phyloP scores from a whole-genome alignment of 2,329 filamentous ascomycete genomes.

The Aaosphaeria pasadenensis region DNA sequence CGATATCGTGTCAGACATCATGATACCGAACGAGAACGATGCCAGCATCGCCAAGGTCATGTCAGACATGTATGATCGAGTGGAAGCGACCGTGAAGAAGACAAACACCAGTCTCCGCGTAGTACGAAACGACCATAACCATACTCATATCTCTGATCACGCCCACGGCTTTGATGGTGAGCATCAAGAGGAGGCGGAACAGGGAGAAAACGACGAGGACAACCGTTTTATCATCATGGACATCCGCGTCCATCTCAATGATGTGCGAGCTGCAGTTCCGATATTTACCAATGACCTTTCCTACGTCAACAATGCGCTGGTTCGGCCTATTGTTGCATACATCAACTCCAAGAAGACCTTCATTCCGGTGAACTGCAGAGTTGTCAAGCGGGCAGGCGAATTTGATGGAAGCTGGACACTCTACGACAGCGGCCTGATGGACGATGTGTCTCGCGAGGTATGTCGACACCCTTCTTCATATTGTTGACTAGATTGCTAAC shows the following conservation, averaged over 20 bases:
- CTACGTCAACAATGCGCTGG: slow-evolving; percentile 93
- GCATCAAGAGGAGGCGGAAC: slow-evolving; percentile 5
- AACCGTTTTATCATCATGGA: slow-evolving; percentile 89
- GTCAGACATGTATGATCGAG: slow-evolving; percentile 93
- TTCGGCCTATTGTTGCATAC: slow-evolving; percentile 94
- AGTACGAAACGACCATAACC: slow-evolving; percentile 18
- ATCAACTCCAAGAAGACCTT: slow-evolving; percentile 95
- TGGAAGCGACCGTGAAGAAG: slow-evolving; percentile 86
- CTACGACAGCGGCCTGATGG: slow-evolving; percentile 90
- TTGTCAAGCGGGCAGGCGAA: slow-evolving; percentile 83
- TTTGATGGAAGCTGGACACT: slow-evolving; percentile 96
- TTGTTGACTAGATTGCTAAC: slow-evolving; percentile 1
- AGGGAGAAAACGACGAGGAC: slow-evolving; percentile 47
- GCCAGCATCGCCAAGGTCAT: slow-evolving; percentile 91
- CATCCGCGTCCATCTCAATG: slow-evolving; percentile 89
- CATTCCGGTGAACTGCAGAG: slow-evolving; percentile 90
- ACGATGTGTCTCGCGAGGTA: slow-evolving; percentile 83
- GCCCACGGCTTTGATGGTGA: slow-evolving; percentile 25
- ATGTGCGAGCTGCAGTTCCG: slow-evolving; percentile 88
- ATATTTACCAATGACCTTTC: slow-evolving; percentile 89
- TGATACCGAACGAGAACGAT: slow-evolving; percentile 85
- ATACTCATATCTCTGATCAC: slow-evolving; percentile 43
- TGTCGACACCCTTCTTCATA: background rate
- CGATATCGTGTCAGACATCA: slow-evolving; percentile 92
- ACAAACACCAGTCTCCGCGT: slow-evolving; percentile 49